phyloP scores from a whole-genome alignment of 192 early-diverging fungal species.

The Linnemannia elongata region DNA sequence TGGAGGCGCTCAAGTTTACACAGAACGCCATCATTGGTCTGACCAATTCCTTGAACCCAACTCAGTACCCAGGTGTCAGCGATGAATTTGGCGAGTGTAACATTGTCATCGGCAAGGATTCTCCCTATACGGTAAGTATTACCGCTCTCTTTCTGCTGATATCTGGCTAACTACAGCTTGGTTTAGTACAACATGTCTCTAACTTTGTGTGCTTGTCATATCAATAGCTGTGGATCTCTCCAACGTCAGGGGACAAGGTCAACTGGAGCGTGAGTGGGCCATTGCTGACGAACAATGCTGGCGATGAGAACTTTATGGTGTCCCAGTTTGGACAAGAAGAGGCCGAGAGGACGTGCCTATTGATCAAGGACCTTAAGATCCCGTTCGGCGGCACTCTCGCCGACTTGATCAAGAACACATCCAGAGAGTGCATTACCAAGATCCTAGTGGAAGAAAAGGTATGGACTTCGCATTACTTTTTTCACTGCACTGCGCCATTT shows the following conservation, averaged over 20 bases:
- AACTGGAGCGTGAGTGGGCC: constrained; percentile 18
- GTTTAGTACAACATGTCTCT: not conserved
- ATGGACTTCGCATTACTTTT: not conserved
- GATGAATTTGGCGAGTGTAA: constrained; percentile 7
- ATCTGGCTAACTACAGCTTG: too few species aligned
- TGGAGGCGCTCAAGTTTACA: constrained; percentile 13
- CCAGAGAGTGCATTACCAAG: constrained; percentile 16
- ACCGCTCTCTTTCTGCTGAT: not conserved
- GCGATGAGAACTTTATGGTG: constrained; percentile 10
- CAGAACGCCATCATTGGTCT: constrained; percentile 22
- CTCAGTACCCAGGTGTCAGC: constrained; percentile 3
- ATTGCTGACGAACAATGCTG: not conserved
- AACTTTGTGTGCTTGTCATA: not conserved
- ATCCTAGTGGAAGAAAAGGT: constrained; percentile 25
- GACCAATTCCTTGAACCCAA: constrained; percentile 12
- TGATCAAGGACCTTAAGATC: constrained; percentile 26
- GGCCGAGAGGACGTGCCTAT: not conserved
- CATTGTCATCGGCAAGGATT: constrained; percentile 27
- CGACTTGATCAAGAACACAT: constrained; percentile 6
- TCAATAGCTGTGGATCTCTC: constrained; percentile 15
- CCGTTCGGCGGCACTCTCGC: constrained; percentile 18
- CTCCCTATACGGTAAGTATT: constrained; percentile 18
- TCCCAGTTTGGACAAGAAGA: constrained; percentile 25
- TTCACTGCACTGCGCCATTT: not conserved
- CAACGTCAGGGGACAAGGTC: constrained; percentile 2